A percentile compares a stretch with the other conserved stretches of the same genome.
Evolutionary conservation across 2,329 filamentous ascomycete species (phyloP).

Genomic region (Xylaria sp.): DNA sequence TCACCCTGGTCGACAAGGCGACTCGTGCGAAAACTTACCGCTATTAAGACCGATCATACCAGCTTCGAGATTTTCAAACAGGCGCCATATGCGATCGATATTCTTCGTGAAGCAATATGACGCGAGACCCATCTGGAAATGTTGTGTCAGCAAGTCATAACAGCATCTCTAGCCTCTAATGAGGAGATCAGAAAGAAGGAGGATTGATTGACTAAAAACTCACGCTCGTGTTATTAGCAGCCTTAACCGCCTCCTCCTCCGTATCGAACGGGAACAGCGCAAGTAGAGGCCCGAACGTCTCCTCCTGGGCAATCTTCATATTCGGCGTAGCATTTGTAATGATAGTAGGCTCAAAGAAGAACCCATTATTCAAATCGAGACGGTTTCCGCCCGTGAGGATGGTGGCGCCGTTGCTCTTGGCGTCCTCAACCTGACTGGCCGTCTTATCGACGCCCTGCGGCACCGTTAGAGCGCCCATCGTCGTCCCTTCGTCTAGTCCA

Average conservation of each 20-base stretch:
- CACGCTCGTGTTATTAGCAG: conserved; percentile 64
- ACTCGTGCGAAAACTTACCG: conserved; percentile 50
- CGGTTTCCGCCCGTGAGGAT: conserved; percentile 69
- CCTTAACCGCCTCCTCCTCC: conserved; percentile 63
- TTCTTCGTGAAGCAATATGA: conserved; percentile 70
- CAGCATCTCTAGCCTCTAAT: not conserved
- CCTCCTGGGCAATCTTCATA: conserved; percentile 62
- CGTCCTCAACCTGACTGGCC: conserved; percentile 70
- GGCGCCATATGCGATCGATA: conserved; percentile 64
- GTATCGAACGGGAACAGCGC: conserved; percentile 65
- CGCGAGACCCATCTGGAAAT: conserved; percentile 62
- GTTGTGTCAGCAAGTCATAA: not conserved
- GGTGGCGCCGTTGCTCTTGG: conserved; percentile 68
- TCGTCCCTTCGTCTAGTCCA: conserved; percentile 63
- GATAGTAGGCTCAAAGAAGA: conserved; percentile 73
- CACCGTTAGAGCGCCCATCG: conserved; percentile 70
- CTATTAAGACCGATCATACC: conserved; percentile 58
- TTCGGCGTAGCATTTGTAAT: conserved; percentile 58
- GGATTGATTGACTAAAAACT: conserved; percentile 5
- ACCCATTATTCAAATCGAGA: conserved; percentile 56
- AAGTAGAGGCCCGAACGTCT: conserved; percentile 68
- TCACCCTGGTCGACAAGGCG: too few species aligned
- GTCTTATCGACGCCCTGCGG: conserved; percentile 66
- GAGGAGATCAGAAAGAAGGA: not conserved
- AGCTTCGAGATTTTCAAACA: conserved; percentile 68